Conservation (phyloP, 345 rosid genomes). For the Geranium brycei region DNA sequence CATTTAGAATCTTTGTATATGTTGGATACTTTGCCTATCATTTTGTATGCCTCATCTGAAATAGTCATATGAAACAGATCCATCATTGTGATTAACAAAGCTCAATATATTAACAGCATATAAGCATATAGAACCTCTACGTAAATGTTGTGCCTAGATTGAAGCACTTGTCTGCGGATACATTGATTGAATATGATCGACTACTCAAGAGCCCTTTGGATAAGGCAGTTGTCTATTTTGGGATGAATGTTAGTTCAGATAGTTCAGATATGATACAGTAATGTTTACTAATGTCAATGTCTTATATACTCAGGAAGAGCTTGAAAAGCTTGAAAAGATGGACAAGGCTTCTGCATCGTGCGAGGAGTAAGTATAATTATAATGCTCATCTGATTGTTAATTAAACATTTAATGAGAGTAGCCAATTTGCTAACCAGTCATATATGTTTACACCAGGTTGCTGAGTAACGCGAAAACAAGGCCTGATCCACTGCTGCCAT, state of each 20-base stretch:
- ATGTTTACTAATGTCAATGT: too few species aligned
- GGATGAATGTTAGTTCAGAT: too few species aligned
- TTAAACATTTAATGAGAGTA: not conserved
- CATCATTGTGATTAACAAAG: not conserved
- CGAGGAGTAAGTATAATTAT: slow-evolving; percentile 40
- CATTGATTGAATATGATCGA: too few species aligned
- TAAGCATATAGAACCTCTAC: not conserved
- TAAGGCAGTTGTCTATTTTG: too few species aligned
- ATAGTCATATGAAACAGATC: too few species aligned
- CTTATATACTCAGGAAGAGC: slow-evolving; percentile 45
- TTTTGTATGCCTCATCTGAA: too few species aligned
- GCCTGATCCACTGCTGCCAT: slow-evolving; percentile 69
- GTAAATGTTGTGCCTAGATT: not conserved
- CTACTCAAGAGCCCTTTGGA: too few species aligned
- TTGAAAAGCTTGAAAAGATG: slow-evolving; percentile 62
- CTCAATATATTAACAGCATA: too few species aligned
- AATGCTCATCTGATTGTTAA: not conserved
- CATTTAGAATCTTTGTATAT: not conserved
- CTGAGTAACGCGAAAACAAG: slow-evolving; percentile 35
- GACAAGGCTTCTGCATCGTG: slow-evolving; percentile 60
- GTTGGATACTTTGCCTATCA: too few species aligned
- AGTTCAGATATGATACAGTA: too few species aligned
- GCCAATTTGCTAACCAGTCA: not conserved
- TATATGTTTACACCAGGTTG: slow-evolving; percentile 30
- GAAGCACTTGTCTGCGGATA: too few species aligned